These are phyloP conservation scores for Teratosphaeria zuluensis DNA, from an alignment of 2,329 filamentous ascomycete species.

Conservation along the genomic window DNA sequence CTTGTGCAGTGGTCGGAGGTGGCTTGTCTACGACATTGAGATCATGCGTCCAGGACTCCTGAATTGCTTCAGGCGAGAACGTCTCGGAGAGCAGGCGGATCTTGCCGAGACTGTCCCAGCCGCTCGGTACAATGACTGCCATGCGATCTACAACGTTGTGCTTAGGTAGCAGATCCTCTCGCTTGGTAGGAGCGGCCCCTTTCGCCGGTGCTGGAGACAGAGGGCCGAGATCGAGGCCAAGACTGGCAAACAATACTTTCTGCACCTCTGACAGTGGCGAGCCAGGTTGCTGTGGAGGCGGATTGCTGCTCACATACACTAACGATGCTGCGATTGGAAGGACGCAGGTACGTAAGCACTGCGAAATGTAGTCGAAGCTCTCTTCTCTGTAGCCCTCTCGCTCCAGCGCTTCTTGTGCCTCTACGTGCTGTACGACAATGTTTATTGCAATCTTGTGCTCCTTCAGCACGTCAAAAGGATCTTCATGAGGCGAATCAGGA, in stretches of 20 bases:
- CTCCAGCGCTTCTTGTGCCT: constrained; percentile 84
- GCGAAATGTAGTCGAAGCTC: constrained; percentile 89
- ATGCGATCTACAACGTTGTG: constrained; percentile 48
- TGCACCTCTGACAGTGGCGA: constrained; percentile 30
- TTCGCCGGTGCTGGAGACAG: constrained; percentile 15
- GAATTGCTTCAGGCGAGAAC: constrained; percentile 83
- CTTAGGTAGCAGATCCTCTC: constrained; percentile 55
- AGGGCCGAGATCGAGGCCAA: constrained; percentile 40
- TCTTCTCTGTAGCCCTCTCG: constrained; percentile 92
- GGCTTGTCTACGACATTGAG: constrained; percentile 7
- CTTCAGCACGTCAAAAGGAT: constrained; percentile 75
- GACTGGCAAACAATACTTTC: constrained; percentile 79
- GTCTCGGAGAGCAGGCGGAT: constrained; percentile 84
- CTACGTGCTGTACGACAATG: constrained; percentile 92
- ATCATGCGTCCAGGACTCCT: constrained; percentile 57
- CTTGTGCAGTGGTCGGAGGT: not conserved
- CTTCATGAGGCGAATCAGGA: constrained; percentile 49
- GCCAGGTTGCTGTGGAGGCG: constrained; percentile 27
- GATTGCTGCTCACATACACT: constrained; percentile 30
- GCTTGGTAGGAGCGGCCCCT: constrained; percentile 54
- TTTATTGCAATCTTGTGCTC: constrained; percentile 83
- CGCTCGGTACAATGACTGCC: constrained; percentile 91
- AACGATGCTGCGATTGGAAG: constrained; percentile 61
- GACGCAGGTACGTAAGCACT: constrained; percentile 81
- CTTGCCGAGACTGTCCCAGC: constrained; percentile 98